Conservation (phyloP, 2,329 filamentous ascomycete species). For the Aspergillus uvarum region DNA sequence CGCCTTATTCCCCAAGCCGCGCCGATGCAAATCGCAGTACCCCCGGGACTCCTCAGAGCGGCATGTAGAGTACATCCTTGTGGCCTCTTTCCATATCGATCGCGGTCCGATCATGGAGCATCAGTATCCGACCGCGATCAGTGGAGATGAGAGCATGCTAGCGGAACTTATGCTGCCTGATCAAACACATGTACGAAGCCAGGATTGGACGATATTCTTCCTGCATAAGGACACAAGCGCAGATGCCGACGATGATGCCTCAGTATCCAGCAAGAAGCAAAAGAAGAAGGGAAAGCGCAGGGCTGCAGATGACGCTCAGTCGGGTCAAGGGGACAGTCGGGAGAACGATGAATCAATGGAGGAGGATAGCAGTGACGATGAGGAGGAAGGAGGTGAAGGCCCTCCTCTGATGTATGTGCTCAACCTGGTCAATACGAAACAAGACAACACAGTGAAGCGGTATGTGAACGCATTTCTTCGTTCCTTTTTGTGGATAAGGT, state of each 20-base stretch:
- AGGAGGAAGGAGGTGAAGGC: slow-evolving; percentile 72
- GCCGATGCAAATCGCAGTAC: slow-evolving; percentile 70
- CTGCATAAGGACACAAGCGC: slow-evolving; percentile 89
- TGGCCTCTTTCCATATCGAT: slow-evolving; percentile 96
- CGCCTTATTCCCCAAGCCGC: slow-evolving; percentile 47
- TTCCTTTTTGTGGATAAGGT: not conserved
- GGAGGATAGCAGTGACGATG: slow-evolving; percentile 54
- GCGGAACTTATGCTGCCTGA: slow-evolving; percentile 98
- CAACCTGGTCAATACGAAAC: slow-evolving; percentile 96
- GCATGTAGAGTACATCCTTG: slow-evolving; percentile 98
- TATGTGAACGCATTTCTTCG: slow-evolving; percentile 30
- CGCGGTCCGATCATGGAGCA: slow-evolving; percentile 97
- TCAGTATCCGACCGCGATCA: slow-evolving; percentile 92
- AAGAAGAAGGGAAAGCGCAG: slow-evolving; percentile 47
- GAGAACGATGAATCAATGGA: slow-evolving; percentile 48
- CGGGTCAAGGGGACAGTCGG: slow-evolving; percentile 48
- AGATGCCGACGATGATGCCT: slow-evolving; percentile 74
- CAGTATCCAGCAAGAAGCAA: slow-evolving; percentile 48
- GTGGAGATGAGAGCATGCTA: slow-evolving; percentile 95
- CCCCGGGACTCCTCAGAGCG: slow-evolving; percentile 74
- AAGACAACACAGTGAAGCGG: slow-evolving; percentile 84
- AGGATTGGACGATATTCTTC: slow-evolving; percentile 99
- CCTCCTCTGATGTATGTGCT: slow-evolving; percentile 94
- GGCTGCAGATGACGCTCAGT: slow-evolving; percentile 44
- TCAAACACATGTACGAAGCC: slow-evolving; percentile 88